Percentiles rank a stretch among this genome's conserved stretches.
These are phyloP conservation scores for Coniophora puteana DNA, from an alignment of 1,284 basidiomycete genomes.

Conservation along the genomic window DNA sequence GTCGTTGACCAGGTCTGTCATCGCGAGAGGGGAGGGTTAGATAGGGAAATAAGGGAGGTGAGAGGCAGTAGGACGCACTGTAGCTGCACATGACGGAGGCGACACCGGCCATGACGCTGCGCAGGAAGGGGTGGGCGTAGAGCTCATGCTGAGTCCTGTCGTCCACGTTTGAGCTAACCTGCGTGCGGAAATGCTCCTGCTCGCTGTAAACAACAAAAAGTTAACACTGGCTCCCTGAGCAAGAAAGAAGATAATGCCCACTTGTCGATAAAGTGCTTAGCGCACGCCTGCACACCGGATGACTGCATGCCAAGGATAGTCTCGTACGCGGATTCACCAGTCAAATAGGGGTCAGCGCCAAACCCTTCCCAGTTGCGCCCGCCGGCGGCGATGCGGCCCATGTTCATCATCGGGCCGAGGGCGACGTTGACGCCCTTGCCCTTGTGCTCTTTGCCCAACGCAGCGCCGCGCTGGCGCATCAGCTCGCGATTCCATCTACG, in stretches of 20 bases:
- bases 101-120: slow-evolving; percentile 73
- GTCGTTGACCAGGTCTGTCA: slow-evolving; percentile 64
- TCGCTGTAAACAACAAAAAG: slow-evolving; percentile 37
- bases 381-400: slow-evolving; percentile 60
- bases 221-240: not conserved
- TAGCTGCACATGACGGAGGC: slow-evolving; percentile 79
- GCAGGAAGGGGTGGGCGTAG: slow-evolving; percentile 71
- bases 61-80: slow-evolving; percentile 37
- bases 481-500: slow-evolving; percentile 56
- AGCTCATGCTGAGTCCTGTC: slow-evolving; percentile 77
- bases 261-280: slow-evolving; percentile 78
- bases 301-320: slow-evolving; percentile 74
- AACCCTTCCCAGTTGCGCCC: slow-evolving; percentile 89
- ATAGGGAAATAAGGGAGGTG: no score
- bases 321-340: slow-evolving; percentile 69
- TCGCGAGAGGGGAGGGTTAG: no score
- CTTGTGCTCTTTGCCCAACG: slow-evolving; percentile 76
- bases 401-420: slow-evolving; percentile 65
- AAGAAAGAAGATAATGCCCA: slow-evolving; percentile 32
- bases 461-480: slow-evolving; percentile 68
- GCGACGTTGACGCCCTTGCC: slow-evolving; percentile 79
- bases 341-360: slow-evolving; percentile 73
- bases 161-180: slow-evolving; percentile 63
- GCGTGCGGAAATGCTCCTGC: slow-evolving; percentile 60
- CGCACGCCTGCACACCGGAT: slow-evolving; percentile 71